Evolutionary conservation across 768 basidiomycete species (phyloP).

Genomic region (Lactarius sp.): DNA sequence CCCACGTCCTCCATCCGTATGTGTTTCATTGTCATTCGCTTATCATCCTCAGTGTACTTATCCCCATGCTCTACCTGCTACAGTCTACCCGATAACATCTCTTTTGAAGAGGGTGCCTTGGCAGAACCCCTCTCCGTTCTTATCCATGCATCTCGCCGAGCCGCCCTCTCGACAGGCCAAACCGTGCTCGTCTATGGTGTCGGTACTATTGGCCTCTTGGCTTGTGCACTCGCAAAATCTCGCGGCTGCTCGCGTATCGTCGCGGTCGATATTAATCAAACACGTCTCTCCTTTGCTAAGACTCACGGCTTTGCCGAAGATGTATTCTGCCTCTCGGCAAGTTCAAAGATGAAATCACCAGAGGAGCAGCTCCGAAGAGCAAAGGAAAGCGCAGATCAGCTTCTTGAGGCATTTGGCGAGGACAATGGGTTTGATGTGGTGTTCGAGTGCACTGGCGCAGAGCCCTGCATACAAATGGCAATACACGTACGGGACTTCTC

Average conservation of each 20-base stretch:
- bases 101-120: slow-evolving; percentile 78
- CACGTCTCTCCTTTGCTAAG: slow-evolving; percentile 74
- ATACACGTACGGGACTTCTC: slow-evolving; percentile 63
- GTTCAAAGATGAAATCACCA: slow-evolving; percentile 42
- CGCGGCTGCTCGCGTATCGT: slow-evolving; percentile 67
- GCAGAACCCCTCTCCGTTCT: slow-evolving; percentile 94
- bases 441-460: slow-evolving; percentile 94
- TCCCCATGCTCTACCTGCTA: slow-evolving; percentile 3
- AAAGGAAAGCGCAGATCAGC: slow-evolving; percentile 49
- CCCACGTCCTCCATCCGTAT: slow-evolving; percentile 80
- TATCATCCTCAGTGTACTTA: neutral
- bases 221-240: slow-evolving; percentile 71
- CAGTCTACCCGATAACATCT: slow-evolving; percentile 70
- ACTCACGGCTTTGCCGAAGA: slow-evolving; percentile 70
- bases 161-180: slow-evolving; percentile 46
- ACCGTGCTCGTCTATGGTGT: slow-evolving; percentile 86
- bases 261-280: slow-evolving; percentile 81
- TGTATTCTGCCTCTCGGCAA: slow-evolving; percentile 57
- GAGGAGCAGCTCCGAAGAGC: slow-evolving; percentile 57
- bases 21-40: slow-evolving; percentile 29
- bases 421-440: slow-evolving; percentile 87
- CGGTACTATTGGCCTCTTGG: slow-evolving; percentile 90
- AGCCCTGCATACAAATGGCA: slow-evolving; percentile 86
- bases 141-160: slow-evolving; percentile 53
- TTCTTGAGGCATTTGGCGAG: slow-evolving; percentile 51